These are phyloP conservation scores for Zalaria obscura DNA, from an alignment of 2,329 filamentous ascomycete genomes.

Conservation along the genomic window DNA sequence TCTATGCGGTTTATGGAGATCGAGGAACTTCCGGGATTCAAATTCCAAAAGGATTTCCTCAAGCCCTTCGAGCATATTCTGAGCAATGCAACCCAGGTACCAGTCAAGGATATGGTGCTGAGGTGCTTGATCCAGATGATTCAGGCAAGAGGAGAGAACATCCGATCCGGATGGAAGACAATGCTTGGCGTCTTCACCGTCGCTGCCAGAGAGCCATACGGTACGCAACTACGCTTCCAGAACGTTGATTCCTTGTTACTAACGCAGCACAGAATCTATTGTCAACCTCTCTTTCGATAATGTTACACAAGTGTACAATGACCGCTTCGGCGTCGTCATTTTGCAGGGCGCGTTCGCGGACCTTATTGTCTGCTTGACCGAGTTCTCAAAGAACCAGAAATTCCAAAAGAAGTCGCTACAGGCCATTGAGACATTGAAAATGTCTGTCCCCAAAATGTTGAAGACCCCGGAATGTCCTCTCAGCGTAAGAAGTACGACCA, in stretches of 20 bases:
- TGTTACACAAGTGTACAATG: conserved; percentile 89
- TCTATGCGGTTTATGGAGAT: conserved; percentile 99
- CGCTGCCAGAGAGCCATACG: conserved; percentile 77
- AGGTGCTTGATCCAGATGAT: conserved; percentile 98
- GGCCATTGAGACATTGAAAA: conserved; percentile 88
- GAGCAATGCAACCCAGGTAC: conserved; percentile 76
- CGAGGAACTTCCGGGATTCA: conserved; percentile 94
- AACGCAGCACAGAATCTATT: conserved; percentile 53
- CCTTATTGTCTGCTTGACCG: conserved; percentile 86
- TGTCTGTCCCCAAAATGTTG: conserved; percentile 86
- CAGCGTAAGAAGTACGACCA: conserved; percentile 46
- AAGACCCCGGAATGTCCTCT: conserved; percentile 90
- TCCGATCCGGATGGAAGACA: conserved; percentile 93
- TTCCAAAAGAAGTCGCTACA: conserved; percentile 98
- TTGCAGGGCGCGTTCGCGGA: conserved; percentile 95
- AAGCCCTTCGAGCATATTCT: conserved; percentile 98
- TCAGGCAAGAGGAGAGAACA: conserved; percentile 89
- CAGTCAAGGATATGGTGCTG: conserved; percentile 94
- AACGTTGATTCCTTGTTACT: not conserved
- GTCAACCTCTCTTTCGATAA: conserved; percentile 96
- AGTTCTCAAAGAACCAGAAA: conserved; percentile 96
- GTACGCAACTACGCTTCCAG: conserved; percentile 23
- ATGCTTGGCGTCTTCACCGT: conserved; percentile 99
- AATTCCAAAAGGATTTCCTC: conserved; percentile 98
- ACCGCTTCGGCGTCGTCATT: conserved; percentile 88